phyloP scores from a whole-genome alignment of 106 monocot genomes.

The Chionographis japonica region DNA sequence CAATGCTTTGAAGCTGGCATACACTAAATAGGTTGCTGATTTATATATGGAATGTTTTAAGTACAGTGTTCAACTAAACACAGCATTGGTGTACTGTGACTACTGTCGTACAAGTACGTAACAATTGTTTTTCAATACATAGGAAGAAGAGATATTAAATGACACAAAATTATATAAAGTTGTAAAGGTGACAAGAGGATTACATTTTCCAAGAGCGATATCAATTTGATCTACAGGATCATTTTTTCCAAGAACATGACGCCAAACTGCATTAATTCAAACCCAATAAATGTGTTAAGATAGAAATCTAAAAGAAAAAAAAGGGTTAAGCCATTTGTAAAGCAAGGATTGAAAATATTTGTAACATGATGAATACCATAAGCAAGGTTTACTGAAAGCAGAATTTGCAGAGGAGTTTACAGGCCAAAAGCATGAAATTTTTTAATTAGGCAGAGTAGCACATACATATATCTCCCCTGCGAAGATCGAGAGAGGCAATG shows the following conservation, averaged over 20 bases:
- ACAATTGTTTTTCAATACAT: neutral
- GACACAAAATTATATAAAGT: neutral
- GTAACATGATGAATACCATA: too few relatives aligned
- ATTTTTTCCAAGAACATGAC: constrained; percentile 74
- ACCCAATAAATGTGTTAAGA: neutral
- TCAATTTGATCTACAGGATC: constrained; percentile 74
- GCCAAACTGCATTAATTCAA: constrained; percentile 72
- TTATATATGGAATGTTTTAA: too few relatives aligned
- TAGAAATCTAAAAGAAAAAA: neutral
- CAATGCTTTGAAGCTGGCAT: too few relatives aligned
- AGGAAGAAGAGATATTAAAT: neutral
- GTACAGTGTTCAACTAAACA: too few relatives aligned
- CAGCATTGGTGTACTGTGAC: too few relatives aligned
- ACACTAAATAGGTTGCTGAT: too few relatives aligned
- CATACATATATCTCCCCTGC: constrained; percentile 90
- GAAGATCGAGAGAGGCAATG: constrained; percentile 93
- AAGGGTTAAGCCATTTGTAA: neutral
- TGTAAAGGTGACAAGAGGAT: neutral
- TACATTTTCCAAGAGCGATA: constrained; percentile 94
- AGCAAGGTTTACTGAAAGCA: too few relatives aligned
- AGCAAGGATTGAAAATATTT: neutral
- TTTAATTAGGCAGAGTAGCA: neutral
- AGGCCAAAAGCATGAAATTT: neutral
- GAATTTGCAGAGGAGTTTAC: neutral
- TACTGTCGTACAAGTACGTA: neutral